Evolutionary conservation across 1,139 yeast genomes (phyloP), one percentile per base, ranked within the genome.

Genomic region (Zhuliangozyma blackwelliae): DNA sequence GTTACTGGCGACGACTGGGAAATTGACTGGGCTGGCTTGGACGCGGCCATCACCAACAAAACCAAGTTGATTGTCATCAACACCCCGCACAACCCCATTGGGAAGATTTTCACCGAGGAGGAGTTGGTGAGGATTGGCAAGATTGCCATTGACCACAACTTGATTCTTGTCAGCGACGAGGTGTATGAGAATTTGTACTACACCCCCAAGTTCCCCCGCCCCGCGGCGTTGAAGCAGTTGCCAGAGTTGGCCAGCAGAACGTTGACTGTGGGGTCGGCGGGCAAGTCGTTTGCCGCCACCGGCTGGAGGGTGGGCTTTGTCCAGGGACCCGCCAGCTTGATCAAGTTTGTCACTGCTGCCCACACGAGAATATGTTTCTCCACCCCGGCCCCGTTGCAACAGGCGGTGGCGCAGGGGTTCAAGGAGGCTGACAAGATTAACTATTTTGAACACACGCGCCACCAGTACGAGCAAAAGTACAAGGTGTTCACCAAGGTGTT

Each of bases 291-390:
- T 66, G 95, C 96, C 21, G 96, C 96, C 29, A 92, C 98, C 21
- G 98, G 98, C 39, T 92, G 97, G 97, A 80, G 98, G 68, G 77
- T 92, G 38, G 98, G 98, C 37, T 92, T 95, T 92, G 75, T 90
- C 28, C 82, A 90, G 45, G 97, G 97, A 6, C 83, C 86, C 36
- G 74, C 86, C n/a, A 83, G 82, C 21, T 68, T 90, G 49, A 72
- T 92, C 52, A 79, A 82, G 47, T 87, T 85, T 55, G 95, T 82
- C 3, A 75, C 89, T 8, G 79, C 87, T 27, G 98, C 97, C 1
- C 96, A 92, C 60, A 88, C 96, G 2, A 77, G 98, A 61, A 88
- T 90, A 48, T 85, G 95, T 55, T 88, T 88, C 61, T 73, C 92
- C 7, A 78, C 89, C 2, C 96, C 96, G 35, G 80, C 95, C 21